These are phyloP conservation scores for Hyphopichia homilentoma DNA, from an alignment of 805 yeast genomes.

Conservation along the genomic window DNA sequence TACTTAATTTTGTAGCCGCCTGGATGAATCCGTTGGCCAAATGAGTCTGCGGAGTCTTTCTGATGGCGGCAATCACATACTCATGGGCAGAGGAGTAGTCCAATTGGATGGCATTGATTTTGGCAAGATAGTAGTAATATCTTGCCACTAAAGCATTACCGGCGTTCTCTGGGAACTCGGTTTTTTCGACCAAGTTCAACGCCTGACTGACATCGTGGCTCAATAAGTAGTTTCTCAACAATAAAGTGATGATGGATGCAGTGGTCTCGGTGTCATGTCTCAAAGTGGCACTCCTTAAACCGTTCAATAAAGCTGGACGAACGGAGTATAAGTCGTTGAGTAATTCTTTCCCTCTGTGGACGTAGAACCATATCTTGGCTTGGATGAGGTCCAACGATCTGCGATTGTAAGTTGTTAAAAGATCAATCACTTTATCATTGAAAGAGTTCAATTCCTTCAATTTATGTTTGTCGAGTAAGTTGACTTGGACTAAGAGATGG, in stretches of 20 bases:
- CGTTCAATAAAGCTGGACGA: constrained; percentile 66
- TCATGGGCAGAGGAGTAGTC: constrained; percentile 90
- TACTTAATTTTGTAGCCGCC: constrained; percentile 81
- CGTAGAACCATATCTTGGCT: constrained; percentile 92
- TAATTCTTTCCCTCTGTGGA: constrained; percentile 73
- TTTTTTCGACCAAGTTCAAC: constrained; percentile 80
- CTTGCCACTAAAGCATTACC: constrained; percentile 88
- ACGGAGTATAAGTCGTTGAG: constrained; percentile 48
- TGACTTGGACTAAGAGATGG: constrained; percentile 75
- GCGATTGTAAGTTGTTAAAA: constrained; percentile 65
- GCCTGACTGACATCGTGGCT: constrained; percentile 85
- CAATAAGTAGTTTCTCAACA: constrained; percentile 74
- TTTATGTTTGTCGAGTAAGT: constrained; percentile 60
- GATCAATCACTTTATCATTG: constrained; percentile 47
- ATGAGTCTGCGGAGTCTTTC: constrained; percentile 92
- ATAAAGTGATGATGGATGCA: constrained; percentile 80
- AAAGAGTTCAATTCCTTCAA: constrained; percentile 48
- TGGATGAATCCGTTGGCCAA: constrained; percentile 85
- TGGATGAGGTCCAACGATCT: constrained; percentile 81
- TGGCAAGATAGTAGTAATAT: constrained; percentile 87
- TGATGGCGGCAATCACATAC: constrained; percentile 86
- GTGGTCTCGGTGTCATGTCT: constrained; percentile 92
- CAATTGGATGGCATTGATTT: constrained; percentile 85
- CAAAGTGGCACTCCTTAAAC: constrained; percentile 82
- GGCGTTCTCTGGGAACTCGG: constrained; percentile 81